A percentile compares a stretch with the other conserved stretches of the same genome.
Conservation (phyloP, 2,329 filamentous ascomycete genomes). For the Tricladium varicosporioides region DNA sequence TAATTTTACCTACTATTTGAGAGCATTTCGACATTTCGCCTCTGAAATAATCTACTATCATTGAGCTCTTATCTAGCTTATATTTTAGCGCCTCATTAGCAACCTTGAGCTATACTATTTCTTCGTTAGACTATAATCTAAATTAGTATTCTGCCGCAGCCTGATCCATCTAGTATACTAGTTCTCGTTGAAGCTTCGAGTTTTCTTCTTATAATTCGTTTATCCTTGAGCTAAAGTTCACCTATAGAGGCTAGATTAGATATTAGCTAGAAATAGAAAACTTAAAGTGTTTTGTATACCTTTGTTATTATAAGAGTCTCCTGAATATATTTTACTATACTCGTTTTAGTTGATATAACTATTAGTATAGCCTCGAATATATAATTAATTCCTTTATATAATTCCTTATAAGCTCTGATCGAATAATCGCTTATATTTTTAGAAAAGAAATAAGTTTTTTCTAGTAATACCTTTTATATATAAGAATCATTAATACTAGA, state of each 20-base stretch:
- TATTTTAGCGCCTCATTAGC: conserved; percentile 7
- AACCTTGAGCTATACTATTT: conserved; percentile 4
- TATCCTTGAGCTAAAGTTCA: conserved; percentile 9
- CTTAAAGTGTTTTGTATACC: conserved; percentile 8
- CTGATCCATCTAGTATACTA: conserved; percentile 8
- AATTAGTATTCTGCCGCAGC: conserved; percentile 4
- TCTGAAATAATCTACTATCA: conserved; percentile 9
- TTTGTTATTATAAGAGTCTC: conserved; percentile 3
- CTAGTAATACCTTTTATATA: conserved; percentile 11
- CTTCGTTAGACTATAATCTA: conserved; percentile 1
- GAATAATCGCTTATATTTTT: conserved; percentile 20
- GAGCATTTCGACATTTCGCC: conserved; percentile 6
- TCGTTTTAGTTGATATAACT: neutral
- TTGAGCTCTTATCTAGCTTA: conserved; percentile 9
- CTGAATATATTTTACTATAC: neutral
- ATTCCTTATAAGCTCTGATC: conserved; percentile 16
- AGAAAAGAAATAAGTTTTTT: conserved; percentile 15
- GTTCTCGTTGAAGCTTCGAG: conserved; percentile 5
- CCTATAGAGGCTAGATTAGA: conserved; percentile 5
- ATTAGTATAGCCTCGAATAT: conserved; percentile 12
- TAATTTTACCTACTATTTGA: conserved; percentile 2
- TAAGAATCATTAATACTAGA: conserved; percentile 14
- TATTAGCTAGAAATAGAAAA: conserved; percentile 6
- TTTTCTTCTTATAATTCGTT: conserved; percentile 9
- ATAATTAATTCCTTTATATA: conserved; percentile 14